Evolutionary conservation across 208 protist species (phyloP).

Genomic region (Leishmania turanica): DNA sequence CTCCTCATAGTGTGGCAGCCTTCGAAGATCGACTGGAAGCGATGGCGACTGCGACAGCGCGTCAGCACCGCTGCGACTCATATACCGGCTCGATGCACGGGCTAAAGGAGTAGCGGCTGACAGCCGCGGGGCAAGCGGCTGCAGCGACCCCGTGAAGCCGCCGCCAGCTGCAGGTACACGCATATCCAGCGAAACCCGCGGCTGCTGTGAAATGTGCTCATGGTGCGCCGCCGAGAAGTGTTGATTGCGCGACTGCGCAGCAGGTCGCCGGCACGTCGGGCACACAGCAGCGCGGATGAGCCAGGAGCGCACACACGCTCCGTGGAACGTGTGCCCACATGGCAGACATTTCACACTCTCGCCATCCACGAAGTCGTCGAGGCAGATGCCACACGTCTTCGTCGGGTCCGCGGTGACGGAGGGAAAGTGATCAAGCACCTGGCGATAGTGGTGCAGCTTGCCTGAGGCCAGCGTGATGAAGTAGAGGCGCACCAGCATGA

Average conservation of each 20-base stretch:
- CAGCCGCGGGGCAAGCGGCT: slow-evolving; percentile 35
- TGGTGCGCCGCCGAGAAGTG: neutral
- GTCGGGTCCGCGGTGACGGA: slow-evolving; percentile 33
- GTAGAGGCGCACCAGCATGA: slow-evolving; percentile 51
- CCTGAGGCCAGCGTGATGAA: slow-evolving; percentile 23
- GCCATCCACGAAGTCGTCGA: slow-evolving; percentile 46
- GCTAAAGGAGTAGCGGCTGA: slow-evolving; percentile 5
- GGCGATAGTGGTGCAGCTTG: slow-evolving; percentile 40
- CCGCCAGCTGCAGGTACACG: neutral
- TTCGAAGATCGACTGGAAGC: neutral
- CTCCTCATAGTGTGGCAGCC: slow-evolving; percentile 17
- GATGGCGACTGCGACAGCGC: neutral
- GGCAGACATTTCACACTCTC: slow-evolving; percentile 62
- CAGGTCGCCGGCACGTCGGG: slow-evolving; percentile 69
- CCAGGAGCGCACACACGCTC: slow-evolving; percentile 76
- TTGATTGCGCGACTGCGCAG: neutral
- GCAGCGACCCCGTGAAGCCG: slow-evolving; percentile 28
- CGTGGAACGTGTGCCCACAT: slow-evolving; percentile 87
- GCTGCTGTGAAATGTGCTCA: neutral
- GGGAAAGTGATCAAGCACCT: slow-evolving; percentile 55
- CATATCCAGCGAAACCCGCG: slow-evolving; percentile 11
- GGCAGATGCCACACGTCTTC: slow-evolving; percentile 76
- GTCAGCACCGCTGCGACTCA: neutral
- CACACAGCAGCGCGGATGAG: slow-evolving; percentile 57
- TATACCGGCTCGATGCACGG: neutral